phyloP scores from a whole-genome alignment of 78 protist genomes.

The Tieghemostelium lacteum region DNA sequence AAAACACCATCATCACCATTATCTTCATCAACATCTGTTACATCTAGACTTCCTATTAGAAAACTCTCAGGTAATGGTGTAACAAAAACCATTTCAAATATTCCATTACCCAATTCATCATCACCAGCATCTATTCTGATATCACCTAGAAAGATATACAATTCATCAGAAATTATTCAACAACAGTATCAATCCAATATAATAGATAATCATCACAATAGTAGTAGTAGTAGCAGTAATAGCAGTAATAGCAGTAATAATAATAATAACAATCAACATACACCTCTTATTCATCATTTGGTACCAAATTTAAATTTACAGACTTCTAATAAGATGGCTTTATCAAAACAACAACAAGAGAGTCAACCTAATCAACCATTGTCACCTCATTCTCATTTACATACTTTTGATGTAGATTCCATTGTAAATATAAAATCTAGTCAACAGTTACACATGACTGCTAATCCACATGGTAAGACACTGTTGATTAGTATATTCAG shows the following conservation, averaged over 20 bases:
- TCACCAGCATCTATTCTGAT: conserved; percentile 16
- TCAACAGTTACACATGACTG: background rate
- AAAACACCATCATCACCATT: background rate
- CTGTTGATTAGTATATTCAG: conserved; percentile 34
- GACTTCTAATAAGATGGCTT: background rate
- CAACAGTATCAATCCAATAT: background rate
- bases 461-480: conserved; percentile 35
- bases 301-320: background rate
- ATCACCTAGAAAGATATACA: conserved; percentile 21
- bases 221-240: background rate
- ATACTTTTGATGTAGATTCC: conserved; percentile 6
- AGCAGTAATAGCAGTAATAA: conserved; percentile 1
- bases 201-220: background rate
- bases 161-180: background rate
- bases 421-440: background rate
- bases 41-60: conserved; percentile 7
- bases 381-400: conserved; percentile 27
- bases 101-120: background rate
- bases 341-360: too few species aligned
- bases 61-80: background rate
- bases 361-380: background rate
- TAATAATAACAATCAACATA: background rate
- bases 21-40: background rate
- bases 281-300: background rate
- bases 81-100: background rate